Conservation (phyloP, 2,329 filamentous ascomycete species). For the Tetracladium maxilliforme region DNA sequence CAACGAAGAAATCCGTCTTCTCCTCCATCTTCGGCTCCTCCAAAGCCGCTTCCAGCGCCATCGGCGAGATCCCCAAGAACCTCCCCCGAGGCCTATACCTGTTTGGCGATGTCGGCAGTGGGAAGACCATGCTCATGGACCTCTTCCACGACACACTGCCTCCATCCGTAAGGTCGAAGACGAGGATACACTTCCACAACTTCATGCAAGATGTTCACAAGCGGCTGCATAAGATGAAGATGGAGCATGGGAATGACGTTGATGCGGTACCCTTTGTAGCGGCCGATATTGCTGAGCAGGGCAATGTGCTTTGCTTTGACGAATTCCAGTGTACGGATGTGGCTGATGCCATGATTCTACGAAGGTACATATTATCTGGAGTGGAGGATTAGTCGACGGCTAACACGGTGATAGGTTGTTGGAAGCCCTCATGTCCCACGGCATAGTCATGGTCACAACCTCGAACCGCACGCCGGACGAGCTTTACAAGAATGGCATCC, state of each 20-base stretch:
- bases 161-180: constrained; percentile 63
- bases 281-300: constrained; percentile 78
- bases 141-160: constrained; percentile 92
- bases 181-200: constrained; percentile 94
- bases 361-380: constrained; percentile 34
- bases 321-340: constrained; percentile 99
- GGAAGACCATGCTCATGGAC: constrained; percentile 99
- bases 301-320: constrained; percentile 88
- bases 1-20: constrained; percentile 36
- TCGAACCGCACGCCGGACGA: constrained; percentile 95
- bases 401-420: constrained; percentile 40
- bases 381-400: constrained; percentile 1
- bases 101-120: constrained; percentile 90
- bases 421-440: constrained; percentile 85
- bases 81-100: constrained; percentile 86
- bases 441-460: constrained; percentile 91
- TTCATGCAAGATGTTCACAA: constrained; percentile 99
- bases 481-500: constrained; percentile 95
- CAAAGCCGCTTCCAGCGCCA: constrained; percentile 21
- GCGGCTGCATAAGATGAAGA: constrained; percentile 78
- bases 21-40: constrained; percentile 45
- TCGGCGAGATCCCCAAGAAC: constrained; percentile 46
- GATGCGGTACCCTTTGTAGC: constrained; percentile 87
- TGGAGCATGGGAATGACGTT: constrained; percentile 75
- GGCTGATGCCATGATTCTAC: constrained; percentile 93